Base-by-base conservation (phyloP, 768 basidiomycete genomes). In the Tricholoma sp. region DNA sequence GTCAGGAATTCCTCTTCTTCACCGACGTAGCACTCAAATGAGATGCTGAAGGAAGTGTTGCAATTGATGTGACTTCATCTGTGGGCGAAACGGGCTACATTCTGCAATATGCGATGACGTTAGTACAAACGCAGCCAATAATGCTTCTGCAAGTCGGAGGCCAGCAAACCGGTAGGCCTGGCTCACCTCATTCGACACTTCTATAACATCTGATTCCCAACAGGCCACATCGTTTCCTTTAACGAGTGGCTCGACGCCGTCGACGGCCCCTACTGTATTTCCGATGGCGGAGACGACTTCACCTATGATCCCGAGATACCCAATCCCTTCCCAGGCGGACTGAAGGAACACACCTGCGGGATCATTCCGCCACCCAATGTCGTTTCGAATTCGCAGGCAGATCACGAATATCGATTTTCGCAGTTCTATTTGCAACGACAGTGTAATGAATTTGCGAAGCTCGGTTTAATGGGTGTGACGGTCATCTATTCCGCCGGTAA, bases 401-500 rank as follows among this genome's bases (percentile, higher is more conserved):
- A 67, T 52, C 63, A 74, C 34, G 79, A 80, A 55, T 70, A 69
- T 8, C 67, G 68, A 8, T 63, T 77, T 46, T 65, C 74, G 10
- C 32, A 60, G 21, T 61, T 61, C 43, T 80, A 75, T 58, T 66
- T 68, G n/a, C 37, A 61, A 19, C 71, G 79, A 24, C 79, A 81
- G 58, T 82, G 80, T 63, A 61, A 58, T 12, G 80, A 82, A 61
- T 81, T 78, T 56, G 80, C 58, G 6, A 81, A 81, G 54, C 70
- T 81, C 19, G 80, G 77, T 27, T 67, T 82, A 11, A 72, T 78
- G 76, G 80, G 81, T 41, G 67, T 74, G 14, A 78, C 81, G 14
- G 41, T 81, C 6, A 31, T 82, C 21, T 81, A 66, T 53, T 68
- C 71, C 1, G 71, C 74, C 0, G 78, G 78, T 0, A 77, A 80